phyloP scores from a whole-genome alignment of 1,284 basidiomycete species.

The Psilocybe mexicana region DNA sequence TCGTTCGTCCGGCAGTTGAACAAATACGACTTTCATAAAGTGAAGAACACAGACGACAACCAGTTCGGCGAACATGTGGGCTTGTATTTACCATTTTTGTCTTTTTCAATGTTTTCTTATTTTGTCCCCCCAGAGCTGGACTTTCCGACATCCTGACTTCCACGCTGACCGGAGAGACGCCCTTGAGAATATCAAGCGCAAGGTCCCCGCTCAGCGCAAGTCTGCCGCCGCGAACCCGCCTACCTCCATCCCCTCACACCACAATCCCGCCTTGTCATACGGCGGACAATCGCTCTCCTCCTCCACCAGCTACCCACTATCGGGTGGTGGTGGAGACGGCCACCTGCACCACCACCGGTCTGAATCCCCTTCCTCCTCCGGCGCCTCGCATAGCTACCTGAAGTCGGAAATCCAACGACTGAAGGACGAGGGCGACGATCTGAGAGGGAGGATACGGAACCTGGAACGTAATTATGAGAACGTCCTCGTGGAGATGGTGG shows the following conservation, averaged over 20 bases:
- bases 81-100: conserved; percentile 13
- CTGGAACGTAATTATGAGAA: conserved; percentile 78
- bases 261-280: conserved; percentile 1
- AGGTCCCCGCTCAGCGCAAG: conserved; percentile 78
- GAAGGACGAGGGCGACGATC: conserved; percentile 56
- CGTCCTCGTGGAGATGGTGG: conserved; percentile 80
- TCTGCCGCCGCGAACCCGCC: conserved; percentile 28
- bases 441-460: conserved; percentile 40
- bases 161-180: conserved; percentile 82
- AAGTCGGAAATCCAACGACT: conserved; percentile 54
- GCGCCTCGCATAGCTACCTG: conserved; percentile 25
- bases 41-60: conserved; percentile 81
- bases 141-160: conserved; percentile 95
- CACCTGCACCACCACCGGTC: conserved; percentile 1
- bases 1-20: conserved; percentile 93
- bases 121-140: conserved; percentile 72
- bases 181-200: conserved; percentile 94
- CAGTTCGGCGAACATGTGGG: conserved; percentile 79
- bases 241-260: conserved; percentile 20
- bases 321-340: not conserved
- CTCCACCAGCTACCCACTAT: conserved; percentile 13
- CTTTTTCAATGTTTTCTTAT: conserved; percentile 2
- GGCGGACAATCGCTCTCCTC: conserved; percentile 6
- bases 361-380: conserved; percentile 9
- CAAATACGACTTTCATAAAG: conserved; percentile 99